A percentile compares a stretch with the other conserved stretches of the same genome.
phyloP scores from a whole-genome alignment of 768 basidiomycete species.

The Mrakia blollopis region DNA sequence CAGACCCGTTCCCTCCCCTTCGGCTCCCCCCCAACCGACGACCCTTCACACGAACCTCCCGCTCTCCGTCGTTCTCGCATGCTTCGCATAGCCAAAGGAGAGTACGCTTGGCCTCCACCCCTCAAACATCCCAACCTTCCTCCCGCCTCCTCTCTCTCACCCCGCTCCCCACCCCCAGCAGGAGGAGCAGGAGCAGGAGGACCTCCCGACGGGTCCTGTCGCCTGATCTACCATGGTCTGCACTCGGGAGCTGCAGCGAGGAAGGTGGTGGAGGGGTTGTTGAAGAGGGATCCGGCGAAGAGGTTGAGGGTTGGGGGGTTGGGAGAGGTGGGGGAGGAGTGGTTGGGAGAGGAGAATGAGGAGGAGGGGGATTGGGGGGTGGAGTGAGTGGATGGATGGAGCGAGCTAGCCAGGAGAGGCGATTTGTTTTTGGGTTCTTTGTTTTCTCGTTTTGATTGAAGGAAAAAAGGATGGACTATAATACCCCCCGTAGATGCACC shows the following conservation, averaged over 20 bases:
- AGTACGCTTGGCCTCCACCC: conserved; percentile 63
- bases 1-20: conserved; percentile 65
- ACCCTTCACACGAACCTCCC: conserved; percentile 26
- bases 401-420: background rate
- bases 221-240: background rate
- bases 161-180: background rate
- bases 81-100: conserved; percentile 72
- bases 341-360: background rate
- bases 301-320: conserved; percentile 8
- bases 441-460: background rate
- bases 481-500: too few relatives aligned
- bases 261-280: conserved; percentile 18
- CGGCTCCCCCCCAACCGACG: conserved; percentile 41
- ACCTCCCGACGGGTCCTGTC: background rate
- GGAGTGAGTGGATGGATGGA: background rate
- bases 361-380: conserved; percentile 17
- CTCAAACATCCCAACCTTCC: background rate
- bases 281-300: conserved; percentile 24
- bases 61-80: conserved; percentile 48
- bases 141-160: background rate
- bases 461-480: too few relatives aligned
- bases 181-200: too few relatives aligned
- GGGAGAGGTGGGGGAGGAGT: background rate
- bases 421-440: background rate
- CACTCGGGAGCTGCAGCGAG: background rate